Percentiles rank a stretch among this genome's conserved stretches.
phyloP scores from a whole-genome alignment of 2,329 filamentous ascomycete species.

The Hypoxylon sp. region DNA sequence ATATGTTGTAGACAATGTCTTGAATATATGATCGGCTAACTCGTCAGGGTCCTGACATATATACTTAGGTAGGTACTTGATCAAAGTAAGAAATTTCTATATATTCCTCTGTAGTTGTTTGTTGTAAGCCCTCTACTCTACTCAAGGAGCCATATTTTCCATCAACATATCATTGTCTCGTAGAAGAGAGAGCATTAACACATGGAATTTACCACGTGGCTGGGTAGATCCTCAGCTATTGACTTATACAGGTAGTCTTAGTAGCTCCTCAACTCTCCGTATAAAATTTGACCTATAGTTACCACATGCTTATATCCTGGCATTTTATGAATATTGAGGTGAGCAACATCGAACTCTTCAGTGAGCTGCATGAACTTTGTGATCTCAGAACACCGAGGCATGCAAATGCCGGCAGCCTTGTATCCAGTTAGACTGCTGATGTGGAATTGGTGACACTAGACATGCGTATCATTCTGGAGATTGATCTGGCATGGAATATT shows the following conservation, averaged over 20 bases:
- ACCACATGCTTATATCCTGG: background rate
- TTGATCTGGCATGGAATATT: conserved; percentile 22
- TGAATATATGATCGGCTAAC: background rate
- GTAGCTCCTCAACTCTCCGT: no score
- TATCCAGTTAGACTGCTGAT: conserved; percentile 18
- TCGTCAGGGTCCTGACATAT: no score
- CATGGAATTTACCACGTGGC: no score
- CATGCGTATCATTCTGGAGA: conserved; percentile 7
- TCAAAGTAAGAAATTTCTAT: background rate
- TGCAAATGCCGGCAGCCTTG: conserved; percentile 32
- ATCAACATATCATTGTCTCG: no score
- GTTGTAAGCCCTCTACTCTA: background rate
- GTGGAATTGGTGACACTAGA: conserved; percentile 26
- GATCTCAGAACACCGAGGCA: conserved; percentile 4
- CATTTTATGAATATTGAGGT: background rate
- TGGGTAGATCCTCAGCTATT: background rate
- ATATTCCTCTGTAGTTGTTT: background rate
- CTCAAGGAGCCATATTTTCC: background rate
- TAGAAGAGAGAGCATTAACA: no score
- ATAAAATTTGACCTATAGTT: background rate
- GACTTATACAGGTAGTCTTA: background rate
- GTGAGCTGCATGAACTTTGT: conserved; percentile 15
- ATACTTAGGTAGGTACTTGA: background rate
- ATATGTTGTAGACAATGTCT: background rate
- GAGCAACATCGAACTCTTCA: background rate